Percentiles rank a stretch among this genome's conserved stretches.
Conservation (phyloP, 352 stramenopile genomes). For the Aphanomyces stellatus region DNA sequence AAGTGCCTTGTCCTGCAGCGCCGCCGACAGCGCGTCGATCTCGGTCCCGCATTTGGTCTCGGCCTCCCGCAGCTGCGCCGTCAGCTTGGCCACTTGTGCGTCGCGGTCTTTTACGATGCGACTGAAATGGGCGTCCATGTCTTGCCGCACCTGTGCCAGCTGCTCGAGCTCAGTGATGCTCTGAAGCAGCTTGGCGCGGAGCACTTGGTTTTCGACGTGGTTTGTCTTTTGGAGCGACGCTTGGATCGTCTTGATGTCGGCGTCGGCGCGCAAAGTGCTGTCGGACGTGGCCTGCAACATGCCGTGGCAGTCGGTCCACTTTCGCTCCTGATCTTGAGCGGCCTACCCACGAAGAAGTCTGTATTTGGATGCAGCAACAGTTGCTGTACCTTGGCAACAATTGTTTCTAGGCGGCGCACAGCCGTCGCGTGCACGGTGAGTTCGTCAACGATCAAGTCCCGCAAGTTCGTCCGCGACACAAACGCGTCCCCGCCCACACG, state of each 20-base stretch:
- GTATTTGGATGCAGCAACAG: too few relatives aligned
- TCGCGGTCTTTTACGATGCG: constrained; percentile 46
- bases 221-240: not conserved
- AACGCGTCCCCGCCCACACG: not conserved
- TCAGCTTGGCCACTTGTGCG: constrained; percentile 42
- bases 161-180: constrained; percentile 27
- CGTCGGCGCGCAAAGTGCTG: not conserved
- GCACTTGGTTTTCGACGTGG: not conserved
- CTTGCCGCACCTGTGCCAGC: constrained; percentile 43
- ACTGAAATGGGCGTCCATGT: constrained; percentile 38
- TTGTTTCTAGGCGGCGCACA: not conserved
- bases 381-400: not conserved
- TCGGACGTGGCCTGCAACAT: not conserved
- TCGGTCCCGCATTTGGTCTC: constrained; percentile 55
- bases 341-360: too few relatives aligned
- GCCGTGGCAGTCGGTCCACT: not conserved
- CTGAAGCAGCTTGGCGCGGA: constrained; percentile 8
- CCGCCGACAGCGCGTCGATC: constrained; percentile 36
- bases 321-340: not conserved
- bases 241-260: not conserved
- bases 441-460: not conserved
- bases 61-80: constrained; percentile 20
- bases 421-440: not conserved
- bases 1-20: constrained; percentile 50
- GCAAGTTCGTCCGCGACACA: not conserved